phyloP scores from a whole-genome alignment of 257 asterid genomes.

The Gardenia jasminoides region DNA sequence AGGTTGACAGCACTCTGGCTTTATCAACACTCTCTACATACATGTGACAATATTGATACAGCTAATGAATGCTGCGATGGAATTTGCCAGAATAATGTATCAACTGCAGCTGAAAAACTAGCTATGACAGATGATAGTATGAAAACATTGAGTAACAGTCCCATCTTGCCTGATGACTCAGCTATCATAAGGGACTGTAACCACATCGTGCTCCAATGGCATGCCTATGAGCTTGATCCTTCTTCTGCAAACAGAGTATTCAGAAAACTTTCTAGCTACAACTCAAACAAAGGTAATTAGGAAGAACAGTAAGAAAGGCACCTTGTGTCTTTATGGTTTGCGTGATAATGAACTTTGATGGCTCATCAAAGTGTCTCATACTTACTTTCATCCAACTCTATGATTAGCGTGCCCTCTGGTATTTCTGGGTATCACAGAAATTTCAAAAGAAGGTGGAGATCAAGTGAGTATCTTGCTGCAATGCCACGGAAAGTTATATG shows the following conservation, averaged over 20 bases:
- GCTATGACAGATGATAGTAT: no score
- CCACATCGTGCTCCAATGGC: conserved; percentile 30
- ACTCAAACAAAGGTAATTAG: conserved; percentile 27
- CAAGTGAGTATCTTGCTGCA: conserved; percentile 25
- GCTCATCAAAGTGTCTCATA: not conserved
- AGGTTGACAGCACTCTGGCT: no score
- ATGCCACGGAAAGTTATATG: conserved; percentile 27
- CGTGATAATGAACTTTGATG: not conserved
- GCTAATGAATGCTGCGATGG: no score
- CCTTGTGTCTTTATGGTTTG: not conserved
- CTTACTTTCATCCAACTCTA: not conserved
- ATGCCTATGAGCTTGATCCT: conserved; percentile 30
- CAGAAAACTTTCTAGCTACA: not conserved
- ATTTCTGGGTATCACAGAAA: conserved; percentile 24
- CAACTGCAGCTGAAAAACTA: no score
- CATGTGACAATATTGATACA: no score
- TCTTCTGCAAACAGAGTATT: conserved; percentile 30
- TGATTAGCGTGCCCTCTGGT: conserved; percentile 40
- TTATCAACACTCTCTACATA: no score
- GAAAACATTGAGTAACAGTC: no score
- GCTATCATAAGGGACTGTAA: conserved; percentile 24
- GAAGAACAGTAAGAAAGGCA: no score
- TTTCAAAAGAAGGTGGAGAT: conserved; percentile 27
- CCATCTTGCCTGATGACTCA: no score
- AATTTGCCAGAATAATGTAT: no score